phyloP scores from a whole-genome alignment of 176 grass and related monocot genomes.

The Cenchrus fungigraminus region DNA sequence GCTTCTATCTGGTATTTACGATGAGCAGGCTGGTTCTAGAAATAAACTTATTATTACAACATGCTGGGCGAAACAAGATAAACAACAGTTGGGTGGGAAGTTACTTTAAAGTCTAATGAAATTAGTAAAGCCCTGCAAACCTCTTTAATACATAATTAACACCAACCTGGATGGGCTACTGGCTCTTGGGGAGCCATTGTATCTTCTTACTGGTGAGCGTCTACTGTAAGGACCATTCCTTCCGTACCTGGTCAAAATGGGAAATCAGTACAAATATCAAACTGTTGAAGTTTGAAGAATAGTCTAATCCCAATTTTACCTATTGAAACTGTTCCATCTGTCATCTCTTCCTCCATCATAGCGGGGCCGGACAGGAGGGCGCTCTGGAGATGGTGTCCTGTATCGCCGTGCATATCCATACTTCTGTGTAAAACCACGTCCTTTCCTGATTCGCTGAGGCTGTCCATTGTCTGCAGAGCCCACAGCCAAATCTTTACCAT shows the following conservation, averaged over 20 bases:
- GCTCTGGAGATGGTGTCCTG: constrained; percentile 77
- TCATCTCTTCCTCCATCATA: constrained; percentile 70
- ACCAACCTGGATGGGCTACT: constrained; percentile 68
- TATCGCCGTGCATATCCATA: constrained; percentile 75
- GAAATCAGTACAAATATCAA: constrained; percentile 22
- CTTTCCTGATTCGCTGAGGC: constrained; percentile 72
- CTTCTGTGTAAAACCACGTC: constrained; percentile 74
- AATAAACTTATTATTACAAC: constrained; percentile 13
- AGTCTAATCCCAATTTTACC: constrained; percentile 42
- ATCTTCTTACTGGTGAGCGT: constrained; percentile 56
- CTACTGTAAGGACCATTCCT: constrained; percentile 52
- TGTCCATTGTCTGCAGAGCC: constrained; percentile 46
- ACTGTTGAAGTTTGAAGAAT: background rate
- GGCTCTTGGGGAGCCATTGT: constrained; percentile 50
- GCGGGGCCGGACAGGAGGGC: constrained; percentile 44
- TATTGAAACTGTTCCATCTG: constrained; percentile 57
- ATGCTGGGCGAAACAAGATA: constrained; percentile 26
- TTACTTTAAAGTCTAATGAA: background rate
- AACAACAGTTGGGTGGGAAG: background rate
- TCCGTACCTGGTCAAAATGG: constrained; percentile 48
- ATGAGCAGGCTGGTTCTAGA: background rate
- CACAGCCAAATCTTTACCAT: constrained; percentile 43
- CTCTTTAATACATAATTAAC: constrained; percentile 29
- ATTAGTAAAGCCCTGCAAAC: constrained; percentile 10
- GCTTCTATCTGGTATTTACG: background rate